Percentiles rank a stretch among this genome's conserved stretches.
Conservation (phyloP, 495 filamentous ascomycete species). For the Penicillium psychrofluorescens region DNA sequence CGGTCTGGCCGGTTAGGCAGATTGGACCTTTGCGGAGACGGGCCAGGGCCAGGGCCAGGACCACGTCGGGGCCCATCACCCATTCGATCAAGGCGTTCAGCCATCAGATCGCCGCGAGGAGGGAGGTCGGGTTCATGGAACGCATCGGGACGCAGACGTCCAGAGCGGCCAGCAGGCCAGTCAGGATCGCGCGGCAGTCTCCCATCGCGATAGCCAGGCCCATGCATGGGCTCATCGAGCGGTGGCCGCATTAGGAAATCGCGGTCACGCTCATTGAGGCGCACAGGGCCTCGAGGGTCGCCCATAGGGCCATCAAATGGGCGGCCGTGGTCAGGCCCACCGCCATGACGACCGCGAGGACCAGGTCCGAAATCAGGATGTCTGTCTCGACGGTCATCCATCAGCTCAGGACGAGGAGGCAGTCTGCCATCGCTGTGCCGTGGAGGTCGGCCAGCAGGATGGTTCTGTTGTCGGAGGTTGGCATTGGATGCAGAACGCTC, state of each 20-base stretch:
- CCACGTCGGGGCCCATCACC: constrained; percentile 26
- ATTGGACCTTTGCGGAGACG: constrained; percentile 25
- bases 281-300: constrained; percentile 24
- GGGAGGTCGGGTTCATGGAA: constrained; percentile 25
- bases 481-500: constrained; percentile 17
- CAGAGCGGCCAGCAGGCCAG: constrained; percentile 30
- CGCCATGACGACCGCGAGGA: constrained; percentile 27
- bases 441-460: constrained; percentile 21
- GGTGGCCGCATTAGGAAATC: constrained; percentile 26
- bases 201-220: constrained; percentile 27
- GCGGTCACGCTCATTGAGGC: constrained; percentile 24
- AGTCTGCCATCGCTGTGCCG: constrained; percentile 24
- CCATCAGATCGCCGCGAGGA: constrained; percentile 30
- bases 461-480: constrained; percentile 22
- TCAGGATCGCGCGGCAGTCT: constrained; percentile 25
- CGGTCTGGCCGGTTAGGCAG: constrained; percentile 32
- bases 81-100: constrained; percentile 26
- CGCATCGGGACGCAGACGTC: constrained; percentile 23
- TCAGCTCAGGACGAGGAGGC: constrained; percentile 31
- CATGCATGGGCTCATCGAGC: constrained; percentile 36
- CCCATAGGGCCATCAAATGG: constrained; percentile 23
- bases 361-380: constrained; percentile 22
- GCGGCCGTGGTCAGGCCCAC: constrained; percentile 24
- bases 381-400: constrained; percentile 33
- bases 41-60: constrained; percentile 11